Percentiles rank a stretch among this genome's conserved stretches.
phyloP scores from a whole-genome alignment of 805 yeast species.

The Suhomyces tanzawaensis region DNA sequence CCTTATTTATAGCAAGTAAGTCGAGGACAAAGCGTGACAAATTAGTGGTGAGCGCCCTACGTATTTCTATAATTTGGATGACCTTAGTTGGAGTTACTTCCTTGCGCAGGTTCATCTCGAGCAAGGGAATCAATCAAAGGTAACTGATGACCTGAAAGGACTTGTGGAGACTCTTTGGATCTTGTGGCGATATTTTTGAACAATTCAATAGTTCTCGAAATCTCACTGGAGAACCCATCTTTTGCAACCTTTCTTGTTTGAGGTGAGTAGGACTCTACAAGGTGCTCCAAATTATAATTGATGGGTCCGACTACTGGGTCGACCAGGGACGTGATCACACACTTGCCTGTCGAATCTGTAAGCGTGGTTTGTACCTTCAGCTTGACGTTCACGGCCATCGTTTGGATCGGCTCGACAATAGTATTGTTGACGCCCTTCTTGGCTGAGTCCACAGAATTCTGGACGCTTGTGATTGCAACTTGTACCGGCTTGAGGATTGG shows the following conservation, averaged over 20 bases:
- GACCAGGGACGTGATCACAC: conserved; percentile 56
- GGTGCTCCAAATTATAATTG: conserved; percentile 50
- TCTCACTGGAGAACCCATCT: conserved; percentile 53
- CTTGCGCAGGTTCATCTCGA: not conserved
- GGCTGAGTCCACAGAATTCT: not conserved
- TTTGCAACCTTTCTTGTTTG: conserved; percentile 39
- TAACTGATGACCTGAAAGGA: too few species aligned
- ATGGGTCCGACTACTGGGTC: conserved; percentile 64
- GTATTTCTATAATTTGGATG: not conserved
- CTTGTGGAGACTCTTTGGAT: conserved; percentile 20
- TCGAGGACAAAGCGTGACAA: not conserved
- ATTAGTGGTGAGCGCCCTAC: not conserved
- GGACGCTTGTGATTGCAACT: not conserved
- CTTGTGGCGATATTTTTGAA: conserved; percentile 38
- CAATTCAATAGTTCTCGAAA: conserved; percentile 49
- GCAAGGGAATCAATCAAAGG: too few species aligned
- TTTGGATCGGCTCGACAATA: conserved; percentile 48
- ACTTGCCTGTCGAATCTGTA: conserved; percentile 45
- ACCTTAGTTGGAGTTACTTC: too few species aligned
- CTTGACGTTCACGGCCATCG: conserved; percentile 47
- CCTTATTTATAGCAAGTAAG: too few species aligned
- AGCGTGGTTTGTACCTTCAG: conserved; percentile 43
- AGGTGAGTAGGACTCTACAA: conserved; percentile 47
- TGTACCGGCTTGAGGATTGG: conserved; percentile 48
- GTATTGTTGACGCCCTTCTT: not conserved